Conservation (phyloP, 768 basidiomycete species). For the Pulveroboletus frians region DNA sequence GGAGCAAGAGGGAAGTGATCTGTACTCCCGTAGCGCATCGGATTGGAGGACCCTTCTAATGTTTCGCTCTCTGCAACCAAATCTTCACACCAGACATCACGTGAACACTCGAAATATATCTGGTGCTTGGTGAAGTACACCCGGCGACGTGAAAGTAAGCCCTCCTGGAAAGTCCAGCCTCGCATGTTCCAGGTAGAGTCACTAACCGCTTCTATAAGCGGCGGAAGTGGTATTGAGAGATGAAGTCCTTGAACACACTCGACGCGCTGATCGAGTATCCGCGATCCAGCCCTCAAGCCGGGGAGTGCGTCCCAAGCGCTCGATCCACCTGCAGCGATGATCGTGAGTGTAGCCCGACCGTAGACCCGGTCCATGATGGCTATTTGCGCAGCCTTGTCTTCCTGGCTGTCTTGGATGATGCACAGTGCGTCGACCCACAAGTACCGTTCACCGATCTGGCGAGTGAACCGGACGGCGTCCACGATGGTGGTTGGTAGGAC, state of each 20-base stretch:
- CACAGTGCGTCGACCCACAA: constrained; percentile 25
- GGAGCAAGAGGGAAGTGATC: background rate
- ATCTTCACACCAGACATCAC: constrained; percentile 23
- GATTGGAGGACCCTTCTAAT: background rate
- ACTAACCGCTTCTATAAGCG: constrained; percentile 1
- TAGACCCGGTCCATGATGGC: constrained; percentile 18
- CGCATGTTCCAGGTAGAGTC: constrained; percentile 16
- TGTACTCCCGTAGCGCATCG: constrained; percentile 1
- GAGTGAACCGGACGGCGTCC: constrained; percentile 19
- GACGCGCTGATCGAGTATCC: constrained; percentile 13
- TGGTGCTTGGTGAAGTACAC: constrained; percentile 20
- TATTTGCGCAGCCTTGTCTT: constrained; percentile 17
- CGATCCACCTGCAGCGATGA: constrained; percentile 17
- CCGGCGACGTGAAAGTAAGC: constrained; percentile 17
- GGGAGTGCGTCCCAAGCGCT: constrained; percentile 9
- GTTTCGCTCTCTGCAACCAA: constrained; percentile 15
- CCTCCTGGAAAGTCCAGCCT: constrained; percentile 25
- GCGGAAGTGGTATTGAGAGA: constrained; percentile 17
- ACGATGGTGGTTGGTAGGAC: constrained; percentile 11
- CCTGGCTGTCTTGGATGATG: constrained; percentile 19
- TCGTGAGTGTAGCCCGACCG: constrained; percentile 12
- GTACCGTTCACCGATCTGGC: constrained; percentile 17
- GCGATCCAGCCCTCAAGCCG: constrained; percentile 9
- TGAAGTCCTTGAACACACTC: constrained; percentile 19
- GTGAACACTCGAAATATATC: constrained; percentile 19